Percentiles rank a stretch among this genome's conserved stretches.
Evolutionary conservation across 1,139 yeast genomes (phyloP).

Genomic region (Geotrichum aggregatum): DNA sequence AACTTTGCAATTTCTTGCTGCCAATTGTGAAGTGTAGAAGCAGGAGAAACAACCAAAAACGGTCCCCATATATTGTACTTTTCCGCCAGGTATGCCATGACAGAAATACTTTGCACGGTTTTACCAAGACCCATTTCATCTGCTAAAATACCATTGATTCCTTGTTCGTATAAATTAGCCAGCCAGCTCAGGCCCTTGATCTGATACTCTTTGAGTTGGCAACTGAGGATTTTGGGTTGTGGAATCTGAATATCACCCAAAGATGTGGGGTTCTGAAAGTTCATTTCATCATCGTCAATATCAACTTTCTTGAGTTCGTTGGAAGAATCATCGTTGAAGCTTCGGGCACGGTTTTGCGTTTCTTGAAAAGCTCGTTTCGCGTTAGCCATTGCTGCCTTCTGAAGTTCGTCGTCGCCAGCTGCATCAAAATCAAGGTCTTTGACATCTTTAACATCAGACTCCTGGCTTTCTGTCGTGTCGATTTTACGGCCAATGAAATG

Average conservation of each 20-base stretch:
- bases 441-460: conserved; percentile 25
- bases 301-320: conserved; percentile 35
- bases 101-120: conserved; percentile 94
- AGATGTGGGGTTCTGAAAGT: conserved; percentile 94
- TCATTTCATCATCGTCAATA: conserved; percentile 63
- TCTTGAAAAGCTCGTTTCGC: conserved; percentile 83
- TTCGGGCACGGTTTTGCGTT: conserved; percentile 73
- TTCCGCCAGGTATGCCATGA: conserved; percentile 91
- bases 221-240: conserved; percentile 82
- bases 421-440: conserved; percentile 77
- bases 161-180: conserved; percentile 94
- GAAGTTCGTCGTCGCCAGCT: conserved; percentile 77
- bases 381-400: conserved; percentile 82
- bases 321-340: conserved; percentile 54
- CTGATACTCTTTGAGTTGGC: conserved; percentile 94
- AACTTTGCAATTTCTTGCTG: conserved; percentile 92
- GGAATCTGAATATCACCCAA: conserved; percentile 78
- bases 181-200: conserved; percentile 95
- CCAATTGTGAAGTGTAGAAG: conserved; percentile 97
- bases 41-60: conserved; percentile 92
- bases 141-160: conserved; percentile 95
- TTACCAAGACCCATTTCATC: conserved; percentile 99
- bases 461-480: conserved; percentile 70
- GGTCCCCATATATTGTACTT: conserved; percentile 99
- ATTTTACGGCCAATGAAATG: conserved; percentile 94